A percentile compares a stretch with the other conserved stretches of the same genome.
These are phyloP conservation scores for Rhizoclosmatium sp. DNA, from an alignment of 192 early-diverging fungal species.

Conservation along the genomic window DNA sequence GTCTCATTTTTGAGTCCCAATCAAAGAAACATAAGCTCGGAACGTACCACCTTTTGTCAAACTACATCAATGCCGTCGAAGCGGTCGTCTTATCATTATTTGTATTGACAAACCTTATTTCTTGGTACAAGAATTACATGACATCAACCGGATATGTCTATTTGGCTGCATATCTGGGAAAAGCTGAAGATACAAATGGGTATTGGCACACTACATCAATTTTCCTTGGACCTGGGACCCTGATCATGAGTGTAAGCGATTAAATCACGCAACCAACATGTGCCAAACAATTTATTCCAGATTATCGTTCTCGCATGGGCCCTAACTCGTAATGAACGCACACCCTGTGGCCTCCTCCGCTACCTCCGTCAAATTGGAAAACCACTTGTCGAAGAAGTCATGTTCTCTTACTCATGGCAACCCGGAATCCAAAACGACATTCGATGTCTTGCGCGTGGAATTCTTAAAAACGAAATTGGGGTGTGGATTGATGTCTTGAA, in stretches of 20 bases:
- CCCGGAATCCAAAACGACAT: not conserved
- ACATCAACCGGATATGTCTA: not conserved
- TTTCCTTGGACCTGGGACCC: not conserved
- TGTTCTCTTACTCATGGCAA: constrained; percentile 26
- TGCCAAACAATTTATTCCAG: too few species aligned
- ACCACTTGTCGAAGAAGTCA: constrained; percentile 23
- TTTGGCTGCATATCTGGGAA: not conserved
- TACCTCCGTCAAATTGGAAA: constrained; percentile 15
- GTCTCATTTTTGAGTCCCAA: not conserved
- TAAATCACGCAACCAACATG: too few species aligned
- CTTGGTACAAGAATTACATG: too few species aligned
- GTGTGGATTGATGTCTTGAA: constrained; percentile 33
- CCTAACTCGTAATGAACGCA: not conserved
- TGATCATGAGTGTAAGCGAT: not conserved
- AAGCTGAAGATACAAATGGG: not conserved
- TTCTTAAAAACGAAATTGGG: not conserved
- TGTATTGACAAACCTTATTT: too few species aligned
- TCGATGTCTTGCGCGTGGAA: not conserved
- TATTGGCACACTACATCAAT: not conserved
- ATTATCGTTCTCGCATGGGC: too few species aligned
- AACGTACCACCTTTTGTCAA: not conserved
- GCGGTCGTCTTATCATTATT: not conserved
- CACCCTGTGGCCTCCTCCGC: not conserved
- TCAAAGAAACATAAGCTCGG: not conserved
- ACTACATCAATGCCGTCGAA: not conserved